Percentiles rank a stretch among this genome's conserved stretches.
Evolutionary conservation across 2,329 filamentous ascomycete genomes (phyloP).

Genomic region (Grosmannia serpens): DNA sequence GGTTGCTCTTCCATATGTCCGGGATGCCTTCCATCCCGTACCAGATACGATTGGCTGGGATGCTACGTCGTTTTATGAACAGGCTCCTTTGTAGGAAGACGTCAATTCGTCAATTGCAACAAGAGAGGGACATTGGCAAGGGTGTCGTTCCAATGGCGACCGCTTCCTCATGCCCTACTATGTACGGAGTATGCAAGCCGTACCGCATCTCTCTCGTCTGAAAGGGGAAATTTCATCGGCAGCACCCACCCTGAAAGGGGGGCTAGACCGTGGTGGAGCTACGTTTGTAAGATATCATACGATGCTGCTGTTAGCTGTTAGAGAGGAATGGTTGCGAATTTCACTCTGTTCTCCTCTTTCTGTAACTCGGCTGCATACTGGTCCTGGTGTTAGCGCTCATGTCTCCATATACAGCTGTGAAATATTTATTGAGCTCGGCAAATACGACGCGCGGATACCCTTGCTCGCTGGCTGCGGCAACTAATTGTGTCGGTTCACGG

Average conservation of each 20-base stretch:
- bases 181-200: too few species aligned
- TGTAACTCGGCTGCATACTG: background rate
- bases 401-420: too few species aligned
- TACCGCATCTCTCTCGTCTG: background rate
- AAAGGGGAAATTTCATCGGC: background rate
- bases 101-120: background rate
- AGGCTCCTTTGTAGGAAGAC: background rate
- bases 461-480: too few species aligned
- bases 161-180: too few species aligned
- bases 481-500: too few species aligned
- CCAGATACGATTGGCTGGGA: background rate
- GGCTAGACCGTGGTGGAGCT: background rate
- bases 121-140: background rate
- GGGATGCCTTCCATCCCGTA: background rate
- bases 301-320: background rate
- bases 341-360: background rate
- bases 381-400: too few species aligned
- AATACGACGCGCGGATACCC: too few species aligned
- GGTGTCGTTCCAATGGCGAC: background rate
- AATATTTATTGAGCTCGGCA: too few species aligned
- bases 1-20: background rate
- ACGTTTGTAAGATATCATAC: background rate
- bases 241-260: background rate
- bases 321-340: background rate
- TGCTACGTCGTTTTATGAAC: background rate